These are phyloP conservation scores for Magnolia kwangsiensis DNA, from an alignment of 164 flowering plant genomes.

Conservation along the genomic window DNA sequence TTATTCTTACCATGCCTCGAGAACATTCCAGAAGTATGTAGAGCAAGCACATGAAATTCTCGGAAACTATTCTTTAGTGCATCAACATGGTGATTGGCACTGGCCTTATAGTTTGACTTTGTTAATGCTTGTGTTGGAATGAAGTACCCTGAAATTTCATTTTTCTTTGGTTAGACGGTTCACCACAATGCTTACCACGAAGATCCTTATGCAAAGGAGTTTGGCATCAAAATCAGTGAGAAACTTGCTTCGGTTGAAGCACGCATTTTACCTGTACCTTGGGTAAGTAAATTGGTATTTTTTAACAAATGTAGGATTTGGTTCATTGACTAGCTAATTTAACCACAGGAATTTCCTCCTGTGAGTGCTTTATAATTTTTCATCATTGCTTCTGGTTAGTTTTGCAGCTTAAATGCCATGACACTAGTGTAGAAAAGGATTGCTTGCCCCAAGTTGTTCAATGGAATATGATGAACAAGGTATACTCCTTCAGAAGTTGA, in stretches of 20 bases:
- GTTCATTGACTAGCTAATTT: background rate
- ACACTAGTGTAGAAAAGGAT: slow-evolving; percentile 78
- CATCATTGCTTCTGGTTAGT: background rate
- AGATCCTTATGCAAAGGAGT: slow-evolving; percentile 85
- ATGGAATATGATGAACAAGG: no score
- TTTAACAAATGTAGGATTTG: background rate
- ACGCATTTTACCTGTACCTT: slow-evolving; percentile 84
- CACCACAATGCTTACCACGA: slow-evolving; percentile 71
- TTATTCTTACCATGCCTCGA: no score
- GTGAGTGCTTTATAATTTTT: background rate
- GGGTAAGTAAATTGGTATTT: slow-evolving; percentile 41
- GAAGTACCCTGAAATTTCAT: background rate
- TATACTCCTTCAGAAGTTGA: no score
- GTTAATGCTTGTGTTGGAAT: no score
- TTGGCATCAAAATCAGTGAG: slow-evolving; percentile 87
- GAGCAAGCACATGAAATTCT: no score
- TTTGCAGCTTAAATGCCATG: slow-evolving; percentile 91
- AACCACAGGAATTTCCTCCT: background rate
- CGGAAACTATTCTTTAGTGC: no score
- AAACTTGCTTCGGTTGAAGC: no score
- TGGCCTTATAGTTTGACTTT: no score
- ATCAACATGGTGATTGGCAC: no score
- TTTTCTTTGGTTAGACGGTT: slow-evolving; percentile 55
- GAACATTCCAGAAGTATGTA: no score
- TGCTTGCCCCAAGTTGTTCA: slow-evolving; percentile 91